Conservation (phyloP, 2,329 filamentous ascomycete species). For the Colletotrichum karsti region DNA sequence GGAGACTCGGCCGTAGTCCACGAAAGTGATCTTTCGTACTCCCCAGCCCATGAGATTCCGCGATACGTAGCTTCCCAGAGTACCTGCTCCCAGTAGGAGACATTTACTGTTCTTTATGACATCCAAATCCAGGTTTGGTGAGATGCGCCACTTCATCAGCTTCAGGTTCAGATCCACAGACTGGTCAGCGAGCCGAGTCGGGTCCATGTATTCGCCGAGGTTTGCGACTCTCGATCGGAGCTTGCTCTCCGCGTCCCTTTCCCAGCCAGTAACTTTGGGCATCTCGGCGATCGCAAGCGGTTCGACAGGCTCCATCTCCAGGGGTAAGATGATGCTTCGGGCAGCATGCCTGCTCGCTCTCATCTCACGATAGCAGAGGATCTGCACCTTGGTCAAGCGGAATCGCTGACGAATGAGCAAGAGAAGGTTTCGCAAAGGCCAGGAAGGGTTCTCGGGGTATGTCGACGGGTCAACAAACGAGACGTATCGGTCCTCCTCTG, state of each 20-base stretch:
- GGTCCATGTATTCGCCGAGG: slow-evolving; percentile 93
- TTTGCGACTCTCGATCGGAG: slow-evolving; percentile 81
- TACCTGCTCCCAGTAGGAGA: slow-evolving; percentile 89
- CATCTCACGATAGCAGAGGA: slow-evolving; percentile 90
- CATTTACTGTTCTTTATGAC: slow-evolving; percentile 90
- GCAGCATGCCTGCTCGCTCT: slow-evolving; percentile 81
- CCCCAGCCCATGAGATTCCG: slow-evolving; percentile 95
- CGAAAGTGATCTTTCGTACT: slow-evolving; percentile 92
- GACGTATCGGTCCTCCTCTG: slow-evolving; percentile 80
- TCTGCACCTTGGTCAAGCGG: slow-evolving; percentile 78
- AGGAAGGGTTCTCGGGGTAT: slow-evolving; percentile 86
- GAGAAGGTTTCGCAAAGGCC: slow-evolving; percentile 91
- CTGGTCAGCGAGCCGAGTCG: slow-evolving; percentile 85
- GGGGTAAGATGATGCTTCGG: slow-evolving; percentile 79
- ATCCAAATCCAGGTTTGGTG: slow-evolving; percentile 86
- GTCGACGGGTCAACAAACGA: slow-evolving; percentile 94
- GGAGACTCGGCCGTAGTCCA: slow-evolving; percentile 92
- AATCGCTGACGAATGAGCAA: slow-evolving; percentile 86
- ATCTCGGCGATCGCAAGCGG: slow-evolving; percentile 61
- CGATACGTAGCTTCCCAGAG: slow-evolving; percentile 92
- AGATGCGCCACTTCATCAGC: slow-evolving; percentile 98
- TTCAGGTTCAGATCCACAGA: slow-evolving; percentile 97
- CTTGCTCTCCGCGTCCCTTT: slow-evolving; percentile 82
- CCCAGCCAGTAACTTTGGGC: slow-evolving; percentile 96
- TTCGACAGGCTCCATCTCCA: slow-evolving; percentile 62